Conservation (phyloP, 805 yeast genomes). For the Yarrowia sp. region DNA sequence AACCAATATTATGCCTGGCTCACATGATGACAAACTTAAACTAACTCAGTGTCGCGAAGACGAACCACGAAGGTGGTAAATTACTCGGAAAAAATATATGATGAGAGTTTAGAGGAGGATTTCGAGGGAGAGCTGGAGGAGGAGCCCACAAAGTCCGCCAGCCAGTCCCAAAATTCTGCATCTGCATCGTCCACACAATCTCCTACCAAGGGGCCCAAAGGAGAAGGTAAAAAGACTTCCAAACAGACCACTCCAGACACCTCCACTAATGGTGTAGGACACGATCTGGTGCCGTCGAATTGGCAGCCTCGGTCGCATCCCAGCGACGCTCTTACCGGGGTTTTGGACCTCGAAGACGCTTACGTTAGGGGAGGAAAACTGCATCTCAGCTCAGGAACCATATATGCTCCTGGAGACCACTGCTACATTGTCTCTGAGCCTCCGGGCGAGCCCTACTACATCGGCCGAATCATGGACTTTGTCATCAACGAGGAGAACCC, state of each 20-base stretch:
- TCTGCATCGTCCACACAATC: constrained; percentile 22
- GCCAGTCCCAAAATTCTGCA: not conserved
- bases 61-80: constrained; percentile 34
- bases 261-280: not conserved
- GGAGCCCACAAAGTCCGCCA: not conserved
- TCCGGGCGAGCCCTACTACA: constrained; percentile 91
- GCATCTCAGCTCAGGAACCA: constrained; percentile 24
- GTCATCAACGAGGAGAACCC: constrained; percentile 51
- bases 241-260: constrained; percentile 19
- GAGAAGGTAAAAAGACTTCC: constrained; percentile 17
- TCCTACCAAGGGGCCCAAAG: constrained; percentile 17
- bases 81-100: constrained; percentile 31
- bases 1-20: constrained; percentile 11
- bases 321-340: constrained; percentile 17
- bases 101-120: constrained; percentile 32
- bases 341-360: constrained; percentile 16
- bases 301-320: constrained; percentile 32
- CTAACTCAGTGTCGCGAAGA: constrained; percentile 38
- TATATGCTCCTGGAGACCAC: constrained; percentile 54
- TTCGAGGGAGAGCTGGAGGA: constrained; percentile 18
- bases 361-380: constrained; percentile 24
- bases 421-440: constrained; percentile 90
- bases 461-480: constrained; percentile 84
- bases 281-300: constrained; percentile 22
- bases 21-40: constrained; percentile 21